A percentile compares a stretch with the other conserved stretches of the same genome.
These are phyloP conservation scores for Hyphodiscus sp. DNA, from an alignment of 2,329 filamentous ascomycete genomes.

Conservation along the genomic window DNA sequence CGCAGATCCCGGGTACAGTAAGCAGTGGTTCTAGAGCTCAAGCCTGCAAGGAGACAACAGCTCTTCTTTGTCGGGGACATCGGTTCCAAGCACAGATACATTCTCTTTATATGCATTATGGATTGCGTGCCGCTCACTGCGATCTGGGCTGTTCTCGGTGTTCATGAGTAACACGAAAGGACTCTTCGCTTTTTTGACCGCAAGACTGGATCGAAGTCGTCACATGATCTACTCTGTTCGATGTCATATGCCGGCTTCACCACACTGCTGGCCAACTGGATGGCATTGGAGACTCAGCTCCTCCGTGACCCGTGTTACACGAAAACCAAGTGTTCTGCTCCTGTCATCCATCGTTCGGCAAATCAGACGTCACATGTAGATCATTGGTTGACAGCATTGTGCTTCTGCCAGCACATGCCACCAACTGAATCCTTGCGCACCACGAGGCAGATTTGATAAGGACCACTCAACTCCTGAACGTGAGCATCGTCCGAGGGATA, in stretches of 20 bases:
- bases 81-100: too few relatives aligned
- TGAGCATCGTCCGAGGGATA: background rate
- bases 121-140: too few relatives aligned
- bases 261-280: background rate
- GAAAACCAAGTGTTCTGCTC: background rate
- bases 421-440: constrained; percentile 14
- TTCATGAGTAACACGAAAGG: too few relatives aligned
- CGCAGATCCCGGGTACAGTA: background rate
- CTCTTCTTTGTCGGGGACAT: background rate
- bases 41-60: background rate
- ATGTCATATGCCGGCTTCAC: background rate
- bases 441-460: constrained; percentile 21
- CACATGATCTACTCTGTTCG: too few relatives aligned
- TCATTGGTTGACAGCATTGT: constrained; percentile 7
- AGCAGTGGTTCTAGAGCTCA: background rate
- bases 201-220: too few relatives aligned
- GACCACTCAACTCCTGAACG: constrained; percentile 2
- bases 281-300: background rate
- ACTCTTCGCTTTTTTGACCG: too few relatives aligned
- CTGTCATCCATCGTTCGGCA: constrained; percentile 3
- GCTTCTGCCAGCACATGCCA: constrained; percentile 19
- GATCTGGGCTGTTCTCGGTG: too few relatives aligned
- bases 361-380: constrained; percentile 1
- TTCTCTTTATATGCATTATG: too few relatives aligned
- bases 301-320: constrained; percentile 3